Evolutionary conservation across 176 grass and related monocot species (phyloP), one percentile per base, ranked within the genome.

Genomic region (Oryza glumipatula): DNA sequence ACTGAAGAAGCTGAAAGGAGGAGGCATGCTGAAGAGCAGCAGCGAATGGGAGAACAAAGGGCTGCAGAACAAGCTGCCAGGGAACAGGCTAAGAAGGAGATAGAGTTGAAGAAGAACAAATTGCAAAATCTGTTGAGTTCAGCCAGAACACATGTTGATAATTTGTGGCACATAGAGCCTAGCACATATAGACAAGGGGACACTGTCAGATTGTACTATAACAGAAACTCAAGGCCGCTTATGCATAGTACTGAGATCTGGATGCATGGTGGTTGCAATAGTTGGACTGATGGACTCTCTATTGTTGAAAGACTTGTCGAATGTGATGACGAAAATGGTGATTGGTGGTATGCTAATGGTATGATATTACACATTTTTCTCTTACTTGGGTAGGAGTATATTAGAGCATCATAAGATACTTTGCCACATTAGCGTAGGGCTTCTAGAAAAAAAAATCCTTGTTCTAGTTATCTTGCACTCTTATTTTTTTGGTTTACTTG

Each of bases 231-330:
- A 9, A 80, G 82, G 9, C 81, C 87, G 32, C 89, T 95, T 80
- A 80, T 80, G 63, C 87, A 88, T 88, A 78, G 85, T 74, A 64
- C 65, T 80, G 85, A 98, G 68, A 90, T 95, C 52, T 98, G 96
- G 93, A 85, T 98, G 85, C 96, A 98, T 85, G 91, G 91, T 70
- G 93, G 93, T 70, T 90, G 85, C 83, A 98, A 98, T 73, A 93
- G 87, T 82, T 98, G 96, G 96, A 81, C 56, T 35, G 87, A 98
- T 82, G 96, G 93, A 47, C 80, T 95, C 33, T 98, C 87, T 66
- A 83, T 98, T 65, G 35, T 71, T 38, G 89, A 93, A 87, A 88
- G 76, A 41, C 87, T 95, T 86, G 69, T 79, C 33, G 75, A 61
- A 38, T 77, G 67, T 23, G 86, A 90, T 54, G 91, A 90, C 15